Evolutionary conservation across 2,329 filamentous ascomycete species (phyloP).

Genomic region (Lachnellula occidentalis): DNA sequence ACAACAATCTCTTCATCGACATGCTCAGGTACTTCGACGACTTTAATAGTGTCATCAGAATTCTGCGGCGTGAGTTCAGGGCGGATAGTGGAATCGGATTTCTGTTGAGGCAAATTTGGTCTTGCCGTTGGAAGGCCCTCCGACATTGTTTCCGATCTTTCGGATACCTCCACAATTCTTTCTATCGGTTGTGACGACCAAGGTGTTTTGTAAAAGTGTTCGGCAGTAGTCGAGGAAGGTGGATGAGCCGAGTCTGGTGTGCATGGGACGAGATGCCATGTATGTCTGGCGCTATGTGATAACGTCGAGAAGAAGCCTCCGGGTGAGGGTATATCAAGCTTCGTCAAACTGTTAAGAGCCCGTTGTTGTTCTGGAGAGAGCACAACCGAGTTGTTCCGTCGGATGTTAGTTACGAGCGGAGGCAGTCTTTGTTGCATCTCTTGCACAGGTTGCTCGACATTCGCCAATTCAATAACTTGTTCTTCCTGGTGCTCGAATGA

Average conservation of each 20-base stretch:
- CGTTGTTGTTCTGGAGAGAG: slow-evolving; percentile 47
- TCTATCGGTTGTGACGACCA: slow-evolving; percentile 62
- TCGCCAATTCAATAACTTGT: slow-evolving; percentile 47
- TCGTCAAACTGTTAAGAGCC: slow-evolving; percentile 68
- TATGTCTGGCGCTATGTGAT: slow-evolving; percentile 67
- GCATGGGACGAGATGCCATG: slow-evolving; percentile 65
- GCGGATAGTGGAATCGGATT: slow-evolving; percentile 30
- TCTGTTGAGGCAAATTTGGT: slow-evolving; percentile 40
- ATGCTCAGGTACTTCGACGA: slow-evolving; percentile 27
- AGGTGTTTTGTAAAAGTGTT: slow-evolving; percentile 82
- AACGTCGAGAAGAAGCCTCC: slow-evolving; percentile 88
- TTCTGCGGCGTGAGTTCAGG: slow-evolving; percentile 30
- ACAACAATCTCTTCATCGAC: slow-evolving; percentile 47
- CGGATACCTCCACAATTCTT: slow-evolving; percentile 56
- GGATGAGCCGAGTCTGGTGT: slow-evolving; percentile 50
- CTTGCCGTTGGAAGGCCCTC: slow-evolving; percentile 65
- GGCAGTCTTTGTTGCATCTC: slow-evolving; percentile 50
- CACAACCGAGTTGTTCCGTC: slow-evolving; percentile 33
- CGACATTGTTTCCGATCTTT: slow-evolving; percentile 41
- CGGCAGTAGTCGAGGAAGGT: slow-evolving; percentile 85
- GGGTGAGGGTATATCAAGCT: slow-evolving; percentile 83
- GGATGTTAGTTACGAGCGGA: slow-evolving; percentile 42
- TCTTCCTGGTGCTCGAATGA: slow-evolving; percentile 57
- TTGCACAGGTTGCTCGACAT: slow-evolving; percentile 32
- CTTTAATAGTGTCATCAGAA: slow-evolving; percentile 36